Base-by-base conservation (phyloP, 257 asterid genomes). In the Plectranthus barbatus region DNA sequence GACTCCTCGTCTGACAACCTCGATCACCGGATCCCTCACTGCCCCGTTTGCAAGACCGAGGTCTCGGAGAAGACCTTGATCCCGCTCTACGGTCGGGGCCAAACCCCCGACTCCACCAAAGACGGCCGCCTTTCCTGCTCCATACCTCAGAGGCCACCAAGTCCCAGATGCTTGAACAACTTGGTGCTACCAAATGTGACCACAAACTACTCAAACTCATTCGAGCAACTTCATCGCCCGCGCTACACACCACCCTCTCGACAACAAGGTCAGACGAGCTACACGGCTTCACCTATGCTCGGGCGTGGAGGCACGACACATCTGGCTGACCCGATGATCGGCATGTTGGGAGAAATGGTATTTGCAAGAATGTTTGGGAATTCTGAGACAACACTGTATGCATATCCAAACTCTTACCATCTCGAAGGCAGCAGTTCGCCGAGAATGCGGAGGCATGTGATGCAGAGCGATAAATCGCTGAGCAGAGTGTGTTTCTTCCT, bases 11-110 rank as follows among this genome's bases (percentile, higher is more conserved):
- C 59, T 4, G 80, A 79, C 19, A 58, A 71, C 42, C 39, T 61
- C 0, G 83, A 75, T 7, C 63, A 52, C 29, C 81, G 72, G 17
- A 68, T 56, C 42, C 84, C 93, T 0, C 84, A 81, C 40, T 89
- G 96, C 46, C 96, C 96, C 0, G 89, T 86, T 12, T 89, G 96
- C 83, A 86, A 89, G 74, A 68, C 73, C 1, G 78, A 75, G 50
- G 79, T 89, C 17, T 79, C 95, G 0, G 67, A 79, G 18, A 86
- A 78, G 63, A 82, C 79, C 4, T 41, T 89, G 11, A 80, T 89
- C 47, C 95, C 96, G 24, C 87, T 89, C 48, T 89, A 86, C 20
- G 94, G 94, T 12, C 81, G 86, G 8, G 91, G 93, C 60, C 74
- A 66, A 10, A 34, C 76, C 7, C 37, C 83, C 1, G 56, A 66